Conservation (phyloP, 176 grass and related monocot genomes). For the Hordeum marinum region DNA sequence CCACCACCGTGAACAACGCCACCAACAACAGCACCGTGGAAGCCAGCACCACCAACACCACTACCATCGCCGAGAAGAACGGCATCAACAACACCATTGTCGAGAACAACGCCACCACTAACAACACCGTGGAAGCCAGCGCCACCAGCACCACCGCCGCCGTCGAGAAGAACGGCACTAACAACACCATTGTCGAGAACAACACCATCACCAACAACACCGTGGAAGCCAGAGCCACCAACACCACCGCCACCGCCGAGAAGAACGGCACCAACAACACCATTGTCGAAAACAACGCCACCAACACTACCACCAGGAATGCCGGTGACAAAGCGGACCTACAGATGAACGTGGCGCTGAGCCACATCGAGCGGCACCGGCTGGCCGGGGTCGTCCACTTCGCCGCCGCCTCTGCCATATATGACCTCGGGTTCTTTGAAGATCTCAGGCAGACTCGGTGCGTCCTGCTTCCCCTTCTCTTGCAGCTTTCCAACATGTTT, state of each 20-base stretch:
- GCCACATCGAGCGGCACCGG: conserved; percentile 46
- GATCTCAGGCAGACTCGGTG: not conserved
- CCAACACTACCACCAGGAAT: not conserved
- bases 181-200: not conserved
- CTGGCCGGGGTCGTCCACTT: not conserved
- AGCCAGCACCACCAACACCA: not conserved
- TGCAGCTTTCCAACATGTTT: not conserved
- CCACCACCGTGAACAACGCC: not conserved
- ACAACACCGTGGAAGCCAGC: not conserved
- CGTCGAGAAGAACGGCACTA: not conserved
- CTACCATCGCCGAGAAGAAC: not conserved
- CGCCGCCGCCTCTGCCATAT: not conserved
- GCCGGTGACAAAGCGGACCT: conserved; percentile 1
- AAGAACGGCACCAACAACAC: not conserved
- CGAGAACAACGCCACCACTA: not conserved
- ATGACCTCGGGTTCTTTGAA: conserved; percentile 19
- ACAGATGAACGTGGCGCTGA: conserved; percentile 50
- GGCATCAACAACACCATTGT: not conserved
- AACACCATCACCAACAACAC: not conserved
- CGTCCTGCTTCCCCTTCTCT: not conserved
- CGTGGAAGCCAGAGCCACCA: too few relatives aligned
- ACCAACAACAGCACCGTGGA: not conserved
- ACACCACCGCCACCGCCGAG: too few relatives aligned
- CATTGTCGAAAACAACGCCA: not conserved
- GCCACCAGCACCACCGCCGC: too few relatives aligned